Conservation (phyloP, 768 basidiomycete genomes). For the Leccinum ochraceum region DNA sequence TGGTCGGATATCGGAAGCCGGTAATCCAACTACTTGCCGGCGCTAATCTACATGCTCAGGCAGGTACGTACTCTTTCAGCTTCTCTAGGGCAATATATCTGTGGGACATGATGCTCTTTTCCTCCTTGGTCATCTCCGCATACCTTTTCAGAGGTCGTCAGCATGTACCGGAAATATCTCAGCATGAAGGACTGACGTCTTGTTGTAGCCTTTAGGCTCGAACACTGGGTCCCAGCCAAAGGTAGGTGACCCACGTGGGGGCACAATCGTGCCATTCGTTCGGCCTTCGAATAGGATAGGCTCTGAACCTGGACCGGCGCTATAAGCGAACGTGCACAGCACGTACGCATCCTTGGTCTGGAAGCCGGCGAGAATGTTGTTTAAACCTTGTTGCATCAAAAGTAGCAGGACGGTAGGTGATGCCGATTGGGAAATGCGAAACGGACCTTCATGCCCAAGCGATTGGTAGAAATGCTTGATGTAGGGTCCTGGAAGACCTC, state of each 20-base stretch:
- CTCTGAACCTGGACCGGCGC: conserved; percentile 75
- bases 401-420: neutral
- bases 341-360: conserved; percentile 79
- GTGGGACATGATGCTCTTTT: conserved; percentile 69
- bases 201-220: conserved; percentile 69
- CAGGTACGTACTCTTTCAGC: conserved; percentile 39
- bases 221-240: conserved; percentile 96
- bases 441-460: conserved; percentile 80
- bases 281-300: conserved; percentile 85
- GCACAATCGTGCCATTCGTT: conserved; percentile 89
- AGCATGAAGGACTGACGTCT: conserved; percentile 58
- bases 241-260: conserved; percentile 68
- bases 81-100: conserved; percentile 64
- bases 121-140: conserved; percentile 63
- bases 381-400: conserved; percentile 53
- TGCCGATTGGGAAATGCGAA: neutral
- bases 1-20: conserved; percentile 14
- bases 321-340: conserved; percentile 95
- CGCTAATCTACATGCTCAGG: no score
- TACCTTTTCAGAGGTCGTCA: conserved; percentile 40
- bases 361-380: conserved; percentile 79
- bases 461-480: conserved; percentile 90
- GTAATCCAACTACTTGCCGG: conserved; percentile 16
- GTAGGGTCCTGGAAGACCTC: conserved; percentile 96
- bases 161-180: neutral